Evolutionary conservation across 2,329 filamentous ascomycete species (phyloP).

Genomic region (Sclerotinia minor): DNA sequence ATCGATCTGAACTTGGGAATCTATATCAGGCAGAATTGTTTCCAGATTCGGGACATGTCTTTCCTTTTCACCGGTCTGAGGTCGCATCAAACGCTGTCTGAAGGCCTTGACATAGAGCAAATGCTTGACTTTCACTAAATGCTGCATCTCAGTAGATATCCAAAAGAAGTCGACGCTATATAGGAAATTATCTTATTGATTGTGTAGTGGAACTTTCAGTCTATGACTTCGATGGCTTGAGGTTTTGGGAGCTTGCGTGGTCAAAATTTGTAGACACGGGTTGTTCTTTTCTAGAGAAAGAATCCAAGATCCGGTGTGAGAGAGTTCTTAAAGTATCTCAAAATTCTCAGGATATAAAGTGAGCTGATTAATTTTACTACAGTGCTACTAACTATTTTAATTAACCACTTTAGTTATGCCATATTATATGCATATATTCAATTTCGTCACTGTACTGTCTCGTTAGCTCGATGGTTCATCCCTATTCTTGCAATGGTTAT

Average conservation of each 20-base stretch:
- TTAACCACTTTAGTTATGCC: neutral
- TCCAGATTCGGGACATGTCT: neutral
- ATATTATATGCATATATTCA: neutral
- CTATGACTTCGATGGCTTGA: no score
- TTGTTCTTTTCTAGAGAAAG: neutral
- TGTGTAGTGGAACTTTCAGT: neutral
- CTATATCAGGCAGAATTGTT: no score
- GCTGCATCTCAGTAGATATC: no score
- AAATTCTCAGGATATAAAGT: neutral
- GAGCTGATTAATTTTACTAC: neutral
- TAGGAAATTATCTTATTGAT: neutral
- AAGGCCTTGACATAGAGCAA: neutral
- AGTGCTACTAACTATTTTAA: no score
- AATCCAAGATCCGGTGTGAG: rapidly evolving
- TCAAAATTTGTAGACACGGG: neutral
- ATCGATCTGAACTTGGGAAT: no score
- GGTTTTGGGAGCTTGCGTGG: neutral
- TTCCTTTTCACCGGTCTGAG: neutral
- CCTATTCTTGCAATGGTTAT: neutral
- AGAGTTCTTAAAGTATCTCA: neutral
- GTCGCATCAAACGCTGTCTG: neutral
- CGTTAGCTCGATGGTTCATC: neutral
- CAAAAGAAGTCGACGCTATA: neutral
- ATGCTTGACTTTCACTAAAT: neutral
- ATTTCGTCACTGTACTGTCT: no score